Percentiles rank a stretch among this genome's conserved stretches.
These are phyloP conservation scores for Ogataea haglerorum DNA, from an alignment of 805 yeast species.

Conservation along the genomic window DNA sequence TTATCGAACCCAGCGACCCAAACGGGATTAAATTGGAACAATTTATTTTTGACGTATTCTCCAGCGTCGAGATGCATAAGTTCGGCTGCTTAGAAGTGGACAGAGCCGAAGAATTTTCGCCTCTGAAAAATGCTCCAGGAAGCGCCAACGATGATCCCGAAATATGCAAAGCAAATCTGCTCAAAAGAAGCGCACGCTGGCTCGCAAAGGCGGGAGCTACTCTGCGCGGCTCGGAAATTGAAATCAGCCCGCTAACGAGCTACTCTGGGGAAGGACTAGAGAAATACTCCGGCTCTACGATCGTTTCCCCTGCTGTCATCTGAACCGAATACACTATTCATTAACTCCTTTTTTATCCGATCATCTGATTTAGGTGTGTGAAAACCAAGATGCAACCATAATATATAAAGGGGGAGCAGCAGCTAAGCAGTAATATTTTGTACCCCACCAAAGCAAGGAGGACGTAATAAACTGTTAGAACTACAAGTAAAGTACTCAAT, in stretches of 20 bases:
- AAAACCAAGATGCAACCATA: conserved; percentile 7
- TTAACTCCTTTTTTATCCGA: background rate
- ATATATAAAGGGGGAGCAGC: conserved; percentile 5
- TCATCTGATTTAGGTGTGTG: conserved; percentile 11
- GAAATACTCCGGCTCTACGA: conserved; percentile 21
- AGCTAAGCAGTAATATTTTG: background rate
- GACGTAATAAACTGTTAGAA: no score
- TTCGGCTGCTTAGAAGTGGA: conserved; percentile 94
- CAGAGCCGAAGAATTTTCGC: conserved; percentile 83
- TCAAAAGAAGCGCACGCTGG: conserved; percentile 75
- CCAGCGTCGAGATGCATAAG: conserved; percentile 59
- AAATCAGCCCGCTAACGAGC: conserved; percentile 72
- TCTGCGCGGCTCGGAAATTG: conserved; percentile 41
- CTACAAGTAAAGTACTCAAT: no score
- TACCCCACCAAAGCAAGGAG: background rate
- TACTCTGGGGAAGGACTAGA: conserved; percentile 74
- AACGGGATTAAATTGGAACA: conserved; percentile 96
- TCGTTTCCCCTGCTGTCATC: conserved; percentile 4
- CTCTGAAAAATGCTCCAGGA: conserved; percentile 87
- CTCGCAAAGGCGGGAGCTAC: conserved; percentile 36
- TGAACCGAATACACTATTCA: background rate
- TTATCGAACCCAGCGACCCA: conserved; percentile 62
- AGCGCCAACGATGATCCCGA: conserved; percentile 82
- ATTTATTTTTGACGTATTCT: conserved; percentile 94
- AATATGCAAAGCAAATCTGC: conserved; percentile 65